A percentile compares a stretch with the other conserved stretches of the same genome.
These are phyloP conservation scores for Tetracladium setigerum DNA, from an alignment of 495 filamentous ascomycete species.

Conservation along the genomic window DNA sequence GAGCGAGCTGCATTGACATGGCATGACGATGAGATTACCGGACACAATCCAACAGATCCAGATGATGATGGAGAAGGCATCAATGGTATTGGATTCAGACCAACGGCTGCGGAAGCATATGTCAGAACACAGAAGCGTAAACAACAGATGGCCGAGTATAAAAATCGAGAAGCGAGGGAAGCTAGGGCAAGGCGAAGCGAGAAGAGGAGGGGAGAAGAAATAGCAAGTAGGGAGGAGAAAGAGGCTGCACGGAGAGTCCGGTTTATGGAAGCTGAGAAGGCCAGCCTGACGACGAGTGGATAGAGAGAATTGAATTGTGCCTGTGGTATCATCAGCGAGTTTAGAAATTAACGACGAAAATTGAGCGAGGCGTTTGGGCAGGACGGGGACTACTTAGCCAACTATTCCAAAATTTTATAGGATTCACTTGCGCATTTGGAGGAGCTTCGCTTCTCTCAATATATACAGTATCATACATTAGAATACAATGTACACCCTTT, in stretches of 20 bases:
- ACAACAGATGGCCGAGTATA: slow-evolving; percentile 81
- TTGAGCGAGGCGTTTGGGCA: not conserved
- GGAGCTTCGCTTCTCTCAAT: not conserved
- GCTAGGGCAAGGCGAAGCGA: slow-evolving; percentile 68
- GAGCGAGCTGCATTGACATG: slow-evolving; percentile 57
- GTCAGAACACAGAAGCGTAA: slow-evolving; percentile 64
- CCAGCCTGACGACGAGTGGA: slow-evolving; percentile 6
- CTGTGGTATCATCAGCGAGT: not conserved
- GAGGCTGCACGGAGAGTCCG: slow-evolving; percentile 15
- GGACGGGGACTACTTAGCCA: not conserved
- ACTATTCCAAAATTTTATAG: not conserved
- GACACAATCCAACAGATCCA: slow-evolving; percentile 66
- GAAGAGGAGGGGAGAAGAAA: slow-evolving; percentile 40
- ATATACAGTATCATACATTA: slow-evolving; percentile 1
- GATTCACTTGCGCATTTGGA: not conserved
- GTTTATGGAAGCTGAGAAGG: slow-evolving; percentile 20
- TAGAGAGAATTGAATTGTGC: not conserved
- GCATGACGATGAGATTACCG: slow-evolving; percentile 79
- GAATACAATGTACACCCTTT: slow-evolving; percentile 8
- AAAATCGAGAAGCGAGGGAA: slow-evolving; percentile 72
- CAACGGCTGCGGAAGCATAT: slow-evolving; percentile 76
- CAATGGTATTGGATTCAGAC: slow-evolving; percentile 87
- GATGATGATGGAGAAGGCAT: slow-evolving; percentile 74
- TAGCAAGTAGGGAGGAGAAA: slow-evolving; percentile 9
- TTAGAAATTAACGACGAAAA: not conserved